Conservation (phyloP, 257 asterid genomes). For the Primulina tabacum region DNA sequence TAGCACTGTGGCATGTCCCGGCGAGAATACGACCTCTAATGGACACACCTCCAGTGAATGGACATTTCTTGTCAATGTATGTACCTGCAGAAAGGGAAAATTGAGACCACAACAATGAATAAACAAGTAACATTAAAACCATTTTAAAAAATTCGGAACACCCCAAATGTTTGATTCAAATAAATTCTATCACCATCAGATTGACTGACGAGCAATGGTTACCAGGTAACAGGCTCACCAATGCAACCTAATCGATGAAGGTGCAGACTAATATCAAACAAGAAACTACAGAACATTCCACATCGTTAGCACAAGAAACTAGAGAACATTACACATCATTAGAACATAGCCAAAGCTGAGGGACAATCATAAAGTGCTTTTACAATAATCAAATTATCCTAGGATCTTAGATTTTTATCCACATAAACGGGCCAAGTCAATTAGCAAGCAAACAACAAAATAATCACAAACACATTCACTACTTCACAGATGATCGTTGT, state of each 20-base stretch:
- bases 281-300: not conserved
- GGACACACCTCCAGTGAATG: constrained; percentile 74
- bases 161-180: not conserved
- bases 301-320: not conserved
- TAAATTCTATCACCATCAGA: not conserved
- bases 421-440: too few relatives aligned
- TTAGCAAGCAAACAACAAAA: not conserved
- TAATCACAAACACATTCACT: not conserved
- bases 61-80: constrained; percentile 82
- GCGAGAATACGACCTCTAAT: constrained; percentile 80
- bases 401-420: not conserved
- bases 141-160: too few relatives aligned
- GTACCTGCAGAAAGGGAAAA: constrained; percentile 39
- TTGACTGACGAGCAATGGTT: not conserved
- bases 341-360: not conserved
- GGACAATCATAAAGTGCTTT: not conserved
- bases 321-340: not conserved
- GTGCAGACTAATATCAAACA: not conserved
- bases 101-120: too few relatives aligned
- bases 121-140: not conserved
- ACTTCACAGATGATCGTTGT: not conserved
- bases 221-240: not conserved
- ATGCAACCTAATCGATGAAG: not conserved
- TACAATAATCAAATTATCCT: not conserved
- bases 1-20: constrained; percentile 90